Conservation (phyloP, 2,329 filamentous ascomycete genomes). For the Trichoderma polysporum region DNA sequence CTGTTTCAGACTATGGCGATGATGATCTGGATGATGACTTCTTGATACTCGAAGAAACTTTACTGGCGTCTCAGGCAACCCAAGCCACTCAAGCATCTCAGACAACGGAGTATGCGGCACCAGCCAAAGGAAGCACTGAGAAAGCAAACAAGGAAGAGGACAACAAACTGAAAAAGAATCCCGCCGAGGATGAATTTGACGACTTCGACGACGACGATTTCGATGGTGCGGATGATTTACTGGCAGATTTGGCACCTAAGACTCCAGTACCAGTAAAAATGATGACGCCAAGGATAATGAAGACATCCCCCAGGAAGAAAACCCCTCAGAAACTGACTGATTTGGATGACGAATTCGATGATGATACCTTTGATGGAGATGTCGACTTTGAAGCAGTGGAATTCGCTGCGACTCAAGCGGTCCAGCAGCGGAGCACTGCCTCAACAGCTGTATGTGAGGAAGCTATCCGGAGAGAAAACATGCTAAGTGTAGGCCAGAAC, state of each 20-base stretch:
- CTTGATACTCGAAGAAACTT: conserved; percentile 51
- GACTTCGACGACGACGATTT: conserved; percentile 64
- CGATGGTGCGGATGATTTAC: conserved; percentile 43
- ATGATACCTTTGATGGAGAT: conserved; percentile 62
- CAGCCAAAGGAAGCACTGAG: neutral
- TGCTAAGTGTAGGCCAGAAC: conserved; percentile 69
- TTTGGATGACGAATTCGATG: conserved; percentile 38
- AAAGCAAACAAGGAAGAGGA: neutral
- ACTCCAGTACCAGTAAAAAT: conserved; percentile 16
- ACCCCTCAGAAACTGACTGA: conserved; percentile 21
- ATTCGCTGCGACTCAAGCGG: conserved; percentile 68
- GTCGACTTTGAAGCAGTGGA: conserved; percentile 78
- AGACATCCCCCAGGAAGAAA: neutral
- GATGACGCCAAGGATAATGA: conserved; percentile 10
- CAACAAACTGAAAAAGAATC: neutral
- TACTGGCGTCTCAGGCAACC: neutral
- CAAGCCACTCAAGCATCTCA: conserved; percentile 5
- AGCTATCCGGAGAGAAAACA: conserved; percentile 30
- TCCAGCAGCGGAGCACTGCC: conserved; percentile 32
- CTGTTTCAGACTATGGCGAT: conserved; percentile 53
- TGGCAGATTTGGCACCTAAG: conserved; percentile 27
- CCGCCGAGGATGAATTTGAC: conserved; percentile 55
- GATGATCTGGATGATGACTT: conserved; percentile 60
- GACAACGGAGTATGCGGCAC: conserved; percentile 26
- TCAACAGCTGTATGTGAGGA: conserved; percentile 41